Evolutionary conservation across 2,329 filamentous ascomycete genomes (phyloP).

Genomic region (Tolypocladium pustulatum): DNA sequence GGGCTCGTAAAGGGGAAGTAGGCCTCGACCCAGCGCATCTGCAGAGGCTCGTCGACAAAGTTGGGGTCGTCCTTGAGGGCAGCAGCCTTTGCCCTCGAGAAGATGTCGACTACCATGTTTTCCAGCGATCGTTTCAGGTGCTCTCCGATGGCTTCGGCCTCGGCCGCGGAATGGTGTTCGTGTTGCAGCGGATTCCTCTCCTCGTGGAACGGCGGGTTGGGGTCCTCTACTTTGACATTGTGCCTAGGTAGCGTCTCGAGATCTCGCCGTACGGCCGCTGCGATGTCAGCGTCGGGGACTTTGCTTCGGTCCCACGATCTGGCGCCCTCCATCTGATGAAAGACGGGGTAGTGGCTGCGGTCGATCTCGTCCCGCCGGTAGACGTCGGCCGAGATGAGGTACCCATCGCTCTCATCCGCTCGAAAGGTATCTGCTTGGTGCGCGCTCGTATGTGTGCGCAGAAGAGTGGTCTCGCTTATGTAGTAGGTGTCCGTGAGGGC

Average conservation of each 20-base stretch:
- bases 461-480: slow-evolving; percentile 69
- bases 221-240: slow-evolving; percentile 69
- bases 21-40: slow-evolving; percentile 88
- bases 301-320: slow-evolving; percentile 70
- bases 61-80: slow-evolving; percentile 40
- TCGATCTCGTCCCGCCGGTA: slow-evolving; percentile 94
- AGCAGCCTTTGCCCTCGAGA: slow-evolving; percentile 64
- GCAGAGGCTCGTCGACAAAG: slow-evolving; percentile 58
- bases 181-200: slow-evolving; percentile 76
- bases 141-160: slow-evolving; percentile 70
- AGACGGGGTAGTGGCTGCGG: slow-evolving; percentile 88
- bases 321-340: slow-evolving; percentile 98
- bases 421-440: slow-evolving; percentile 81
- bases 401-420: slow-evolving; percentile 62
- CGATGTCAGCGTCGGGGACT: slow-evolving; percentile 47
- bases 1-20: slow-evolving; percentile 97
- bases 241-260: slow-evolving; percentile 63
- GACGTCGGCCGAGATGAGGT: slow-evolving; percentile 87
- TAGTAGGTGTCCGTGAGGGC: slow-evolving; percentile 92
- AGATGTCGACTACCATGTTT: slow-evolving; percentile 80
- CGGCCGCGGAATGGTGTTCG: slow-evolving; percentile 58
- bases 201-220: slow-evolving; percentile 65
- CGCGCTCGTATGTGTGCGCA: slow-evolving; percentile 89
- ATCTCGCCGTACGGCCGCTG: slow-evolving; percentile 58
- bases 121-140: slow-evolving; percentile 88